These are phyloP conservation scores for Chlorella sp. DNA, from an alignment of 139 green algal genomes.

Conservation along the genomic window DNA sequence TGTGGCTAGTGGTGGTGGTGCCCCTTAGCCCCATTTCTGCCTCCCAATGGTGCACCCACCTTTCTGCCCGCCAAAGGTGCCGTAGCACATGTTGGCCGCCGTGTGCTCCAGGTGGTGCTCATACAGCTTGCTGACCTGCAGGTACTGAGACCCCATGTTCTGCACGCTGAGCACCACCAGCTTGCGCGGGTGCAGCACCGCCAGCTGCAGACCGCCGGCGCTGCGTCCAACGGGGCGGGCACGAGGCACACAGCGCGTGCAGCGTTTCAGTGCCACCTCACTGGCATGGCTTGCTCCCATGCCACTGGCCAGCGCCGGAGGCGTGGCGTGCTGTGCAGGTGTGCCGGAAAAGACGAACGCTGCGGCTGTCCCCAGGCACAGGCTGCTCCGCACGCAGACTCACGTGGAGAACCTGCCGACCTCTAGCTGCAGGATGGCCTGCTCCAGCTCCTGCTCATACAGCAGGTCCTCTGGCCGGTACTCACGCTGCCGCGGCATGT, in stretches of 20 bases:
- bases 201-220: conserved; percentile 29
- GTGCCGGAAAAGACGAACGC: too few relatives aligned
- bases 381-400: too few relatives aligned
- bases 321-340: too few relatives aligned
- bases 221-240: too few relatives aligned
- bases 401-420: conserved; percentile 42
- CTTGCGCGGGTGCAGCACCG: conserved; percentile 54
- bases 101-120: conserved; percentile 61
- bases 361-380: too few relatives aligned
- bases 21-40: background rate
- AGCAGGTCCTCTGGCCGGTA: conserved; percentile 48
- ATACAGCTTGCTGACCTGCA: conserved; percentile 38
- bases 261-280: too few relatives aligned
- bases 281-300: too few relatives aligned
- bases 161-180: conserved; percentile 45
- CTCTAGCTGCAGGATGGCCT: conserved; percentile 40
- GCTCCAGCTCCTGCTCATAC: conserved; percentile 44
- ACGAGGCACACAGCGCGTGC: too few relatives aligned
- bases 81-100: conserved; percentile 50
- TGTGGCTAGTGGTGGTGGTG: too few relatives aligned
- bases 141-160: conserved; percentile 4
- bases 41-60: conserved; percentile 16
- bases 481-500: conserved; percentile 31
- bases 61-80: conserved; percentile 36
- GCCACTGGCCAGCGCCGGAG: too few relatives aligned